Base-by-base conservation (phyloP, 2,329 filamentous ascomycete genomes). In the Aspergillus fumigatiaffinis region DNA sequence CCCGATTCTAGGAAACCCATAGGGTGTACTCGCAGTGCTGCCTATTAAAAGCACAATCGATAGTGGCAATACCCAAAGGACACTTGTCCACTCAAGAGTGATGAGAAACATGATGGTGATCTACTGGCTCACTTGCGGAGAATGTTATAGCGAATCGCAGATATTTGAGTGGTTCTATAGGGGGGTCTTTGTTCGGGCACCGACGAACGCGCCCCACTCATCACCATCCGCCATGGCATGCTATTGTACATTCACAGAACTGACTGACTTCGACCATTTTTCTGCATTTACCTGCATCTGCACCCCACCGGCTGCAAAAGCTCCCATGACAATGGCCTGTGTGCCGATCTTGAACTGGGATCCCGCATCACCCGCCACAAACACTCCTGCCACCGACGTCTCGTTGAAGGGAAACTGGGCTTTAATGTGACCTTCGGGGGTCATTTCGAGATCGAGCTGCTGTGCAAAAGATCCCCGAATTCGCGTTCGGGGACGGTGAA, bases 311-410 rank as follows among this genome's bases (percentile, higher is more conserved):
- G 54, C 54, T 25, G 38, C 54, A 51, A 52, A 55, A 5, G 54
- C 26, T 17, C 48, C 54, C 32, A 51, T 55, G n/a, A 26, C n/a
- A 20, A 32, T 44, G 4, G 54, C 54, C 20, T 56, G 51, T 9
- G 50, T 26, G 20, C 55, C 55, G 7, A 48, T 44, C 47, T 58
- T 60, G 4, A 52, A 12, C 21, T 44, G 28, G 3, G 52, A 35
- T 3, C 51, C 58, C 32, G 21, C n/a, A 35, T 60, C 57, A 3
- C 57, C 60, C 0, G 50, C 54, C 7, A 51, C 60, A 61, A 61
- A 61, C 2, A 58, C 53, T 2, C 57, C 55, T 4, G 52, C 26
- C n/a, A 54, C 50, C 17, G 47, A 52, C 3, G 60, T 52, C 48
- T 55, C 55, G 28, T 53, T 50, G 23, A 55, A 55, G 3, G 52